phyloP scores from a whole-genome alignment of 2,329 filamentous ascomycete species.

The Pyrenophora tritici-repentis region DNA sequence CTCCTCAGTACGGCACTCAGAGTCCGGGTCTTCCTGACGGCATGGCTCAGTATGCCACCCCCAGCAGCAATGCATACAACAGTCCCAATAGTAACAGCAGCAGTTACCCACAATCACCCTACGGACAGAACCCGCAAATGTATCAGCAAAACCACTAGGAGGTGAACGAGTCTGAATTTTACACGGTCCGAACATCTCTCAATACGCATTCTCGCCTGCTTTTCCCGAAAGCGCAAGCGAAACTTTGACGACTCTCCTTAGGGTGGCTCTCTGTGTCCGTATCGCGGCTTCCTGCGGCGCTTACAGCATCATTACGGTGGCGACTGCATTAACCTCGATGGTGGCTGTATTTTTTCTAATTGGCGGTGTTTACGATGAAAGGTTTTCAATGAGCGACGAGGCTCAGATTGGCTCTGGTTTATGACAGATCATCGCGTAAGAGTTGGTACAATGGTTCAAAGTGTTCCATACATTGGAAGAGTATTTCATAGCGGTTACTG shows the following conservation, averaged over 20 bases:
- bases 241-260: slow-evolving; percentile 32
- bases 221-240: slow-evolving; percentile 8
- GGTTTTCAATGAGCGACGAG: slow-evolving; percentile 15
- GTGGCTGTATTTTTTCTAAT: slow-evolving; percentile 45
- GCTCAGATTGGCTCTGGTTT: slow-evolving; percentile 7
- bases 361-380: slow-evolving; percentile 38
- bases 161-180: slow-evolving; percentile 1
- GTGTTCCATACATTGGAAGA: slow-evolving; percentile 2
- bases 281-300: slow-evolving; percentile 30
- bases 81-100: slow-evolving; percentile 50
- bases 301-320: slow-evolving; percentile 39
- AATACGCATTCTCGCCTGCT: slow-evolving; percentile 17
- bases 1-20: slow-evolving; percentile 54
- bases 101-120: slow-evolving; percentile 59
- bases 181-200: slow-evolving; percentile 3
- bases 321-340: slow-evolving; percentile 46
- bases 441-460: slow-evolving; percentile 11
- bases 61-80: slow-evolving; percentile 51
- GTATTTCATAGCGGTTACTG: slow-evolving; percentile 8
- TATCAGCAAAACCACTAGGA: slow-evolving; percentile 52
- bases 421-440: slow-evolving; percentile 6
- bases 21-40: slow-evolving; percentile 54
- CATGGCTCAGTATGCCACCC: slow-evolving; percentile 55
- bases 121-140: slow-evolving; percentile 55
- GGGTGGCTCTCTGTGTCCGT: slow-evolving; percentile 32